Evolutionary conservation across 495 filamentous ascomycete species (phyloP), one percentile per base, ranked within the genome.

Genomic region (Aspergillus bridgeri): DNA sequence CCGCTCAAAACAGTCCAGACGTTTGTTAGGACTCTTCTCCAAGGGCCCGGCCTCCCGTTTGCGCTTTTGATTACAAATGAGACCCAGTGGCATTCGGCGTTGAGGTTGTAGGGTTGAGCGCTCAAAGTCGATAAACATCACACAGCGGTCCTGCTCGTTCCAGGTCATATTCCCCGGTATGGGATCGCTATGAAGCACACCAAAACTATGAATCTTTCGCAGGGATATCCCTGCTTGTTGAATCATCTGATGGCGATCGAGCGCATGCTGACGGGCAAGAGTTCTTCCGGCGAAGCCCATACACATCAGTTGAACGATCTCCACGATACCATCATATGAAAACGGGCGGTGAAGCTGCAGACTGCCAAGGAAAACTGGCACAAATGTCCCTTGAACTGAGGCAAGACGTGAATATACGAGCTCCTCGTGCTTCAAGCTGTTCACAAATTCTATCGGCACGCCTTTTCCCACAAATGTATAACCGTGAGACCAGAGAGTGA

Each of bases 381-480:
- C 66, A 61, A 61, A 56, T 42, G 57, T 56, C 22, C 72, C 72
- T 65, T 76, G 65, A 42, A 73, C 61, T 23, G 67, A 60, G 44
- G 54, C 44, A 48, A 76, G 74, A 53, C 38, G 60, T 15, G 63
- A 54, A 51, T 78, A 78, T 9, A 77, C 56, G 18, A 56, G 53
- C 58, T 69, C 66, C 65, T 78, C 73, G 23, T 67, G 53, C 45
- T 58, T 42, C 6, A 67, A 58, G 47, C 54, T 44, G 29, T 55
- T 23, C 29, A 70, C 57, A 58, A 70, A 70, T 44, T 65, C 56
- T 9, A 61, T 44, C n/a, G 56, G 58, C 20, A 62, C 66, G 55
- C 70, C 73, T 63, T 82, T 82, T 18, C 74, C 76, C 17, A 76
- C 73, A 53, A 81, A 62, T 42, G 75, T 80, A 54, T 82, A 81